phyloP scores from a whole-genome alignment of 2,329 filamentous ascomycete genomes.

The Colletotrichum spaethianum region DNA sequence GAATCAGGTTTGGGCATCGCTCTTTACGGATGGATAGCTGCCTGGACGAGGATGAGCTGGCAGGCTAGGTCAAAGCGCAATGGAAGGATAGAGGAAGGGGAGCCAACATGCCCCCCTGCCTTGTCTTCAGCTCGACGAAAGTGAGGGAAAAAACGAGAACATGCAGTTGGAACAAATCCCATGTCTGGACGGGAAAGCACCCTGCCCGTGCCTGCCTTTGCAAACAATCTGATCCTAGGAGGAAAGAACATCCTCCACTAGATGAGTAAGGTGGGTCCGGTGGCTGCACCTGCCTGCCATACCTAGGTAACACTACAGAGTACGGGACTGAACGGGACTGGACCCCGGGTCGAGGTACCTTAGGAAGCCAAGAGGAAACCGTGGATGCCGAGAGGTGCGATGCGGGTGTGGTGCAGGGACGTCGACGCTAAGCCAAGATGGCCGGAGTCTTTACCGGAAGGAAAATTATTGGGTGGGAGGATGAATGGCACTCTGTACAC shows the following conservation, averaged over 20 bases:
- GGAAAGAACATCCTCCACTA: background rate
- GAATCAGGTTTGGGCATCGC: background rate
- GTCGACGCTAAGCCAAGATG: background rate
- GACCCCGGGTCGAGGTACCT: background rate
- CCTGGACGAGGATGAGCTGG: background rate
- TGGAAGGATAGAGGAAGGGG: background rate
- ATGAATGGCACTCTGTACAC: background rate
- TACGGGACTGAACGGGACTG: slow-evolving; percentile 7
- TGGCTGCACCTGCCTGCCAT: background rate
- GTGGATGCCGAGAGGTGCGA: slow-evolving; percentile 10
- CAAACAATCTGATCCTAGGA: background rate
- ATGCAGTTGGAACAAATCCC: background rate
- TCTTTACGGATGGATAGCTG: background rate
- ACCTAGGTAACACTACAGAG: background rate
- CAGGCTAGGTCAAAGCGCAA: background rate
- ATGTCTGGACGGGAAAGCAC: background rate
- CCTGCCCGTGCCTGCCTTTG: background rate
- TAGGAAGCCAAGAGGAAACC: slow-evolving; percentile 9
- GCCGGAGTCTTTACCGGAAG: slow-evolving; percentile 21
- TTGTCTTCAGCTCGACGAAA: background rate
- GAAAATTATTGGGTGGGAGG: slow-evolving; percentile 10
- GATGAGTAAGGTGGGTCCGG: background rate
- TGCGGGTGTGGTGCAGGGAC: slow-evolving; percentile 23
- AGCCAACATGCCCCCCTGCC: background rate
- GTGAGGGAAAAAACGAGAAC: background rate